Evolutionary conservation across 1,139 yeast genomes (phyloP).

Genomic region (Yamadazyma songkhlaensis): DNA sequence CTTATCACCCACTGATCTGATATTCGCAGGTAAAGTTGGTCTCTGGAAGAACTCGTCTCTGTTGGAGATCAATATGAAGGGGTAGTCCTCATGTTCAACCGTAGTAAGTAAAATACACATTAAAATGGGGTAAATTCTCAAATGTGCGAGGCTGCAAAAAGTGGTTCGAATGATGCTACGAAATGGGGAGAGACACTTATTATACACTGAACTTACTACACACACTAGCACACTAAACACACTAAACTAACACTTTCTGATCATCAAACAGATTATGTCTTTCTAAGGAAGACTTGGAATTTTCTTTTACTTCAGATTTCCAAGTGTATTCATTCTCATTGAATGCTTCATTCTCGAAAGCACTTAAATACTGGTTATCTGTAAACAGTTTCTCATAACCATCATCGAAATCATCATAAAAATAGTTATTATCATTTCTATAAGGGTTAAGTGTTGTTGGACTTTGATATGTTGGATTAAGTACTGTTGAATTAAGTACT

Average conservation of each 20-base stretch:
- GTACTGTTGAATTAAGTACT: no score
- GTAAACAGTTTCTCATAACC: slow-evolving; percentile 25
- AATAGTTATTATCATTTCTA: slow-evolving; percentile 7
- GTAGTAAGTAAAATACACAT: slow-evolving; percentile 71
- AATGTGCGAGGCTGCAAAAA: neutral
- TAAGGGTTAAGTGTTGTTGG: neutral
- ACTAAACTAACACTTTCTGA: neutral
- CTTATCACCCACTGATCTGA: slow-evolving; percentile 33
- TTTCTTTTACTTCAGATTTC: slow-evolving; percentile 1
- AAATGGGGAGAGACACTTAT: no score
- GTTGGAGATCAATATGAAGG: slow-evolving; percentile 73
- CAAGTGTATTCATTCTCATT: slow-evolving; percentile 4
- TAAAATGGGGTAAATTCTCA: no score
- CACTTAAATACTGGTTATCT: no score
- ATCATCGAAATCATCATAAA: slow-evolving; percentile 23
- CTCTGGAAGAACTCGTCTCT: slow-evolving; percentile 81
- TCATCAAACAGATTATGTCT: neutral
- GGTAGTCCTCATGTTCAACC: slow-evolving; percentile 60
- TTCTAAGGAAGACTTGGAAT: no score
- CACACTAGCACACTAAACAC: no score
- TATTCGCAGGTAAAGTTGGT: slow-evolving; percentile 65
- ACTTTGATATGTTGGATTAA: no score
- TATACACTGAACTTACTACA: no score
- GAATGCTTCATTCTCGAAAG: no score
- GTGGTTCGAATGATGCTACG: no score